A percentile compares a stretch with the other conserved stretches of the same genome.
These are phyloP conservation scores for Daphne laureola DNA, from an alignment of 441 rosid species.

Conservation along the genomic window DNA sequence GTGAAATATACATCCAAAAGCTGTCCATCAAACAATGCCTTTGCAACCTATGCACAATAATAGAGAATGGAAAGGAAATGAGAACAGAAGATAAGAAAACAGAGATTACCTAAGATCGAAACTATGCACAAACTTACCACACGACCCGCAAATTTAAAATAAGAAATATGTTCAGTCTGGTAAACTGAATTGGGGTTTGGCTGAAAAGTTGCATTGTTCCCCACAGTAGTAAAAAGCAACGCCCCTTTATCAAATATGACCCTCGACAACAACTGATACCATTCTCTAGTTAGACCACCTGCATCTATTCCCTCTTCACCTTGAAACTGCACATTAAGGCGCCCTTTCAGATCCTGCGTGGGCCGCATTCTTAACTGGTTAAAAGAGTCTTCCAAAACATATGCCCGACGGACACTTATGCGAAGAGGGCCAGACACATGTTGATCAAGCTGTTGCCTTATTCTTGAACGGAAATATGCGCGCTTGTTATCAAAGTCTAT, in stretches of 20 bases:
- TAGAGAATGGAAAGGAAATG: constrained; percentile 11
- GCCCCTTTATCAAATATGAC: constrained; percentile 97
- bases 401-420: constrained; percentile 84
- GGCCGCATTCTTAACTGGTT: constrained; percentile 97
- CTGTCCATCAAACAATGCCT: constrained; percentile 95
- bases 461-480: constrained; percentile 88
- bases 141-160: constrained; percentile 95
- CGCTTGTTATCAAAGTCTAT: constrained; percentile 98
- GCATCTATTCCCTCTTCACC: constrained; percentile 99
- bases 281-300: constrained; percentile 96
- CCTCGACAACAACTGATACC: constrained; percentile 97
- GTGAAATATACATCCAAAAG: constrained; percentile 99
- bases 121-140: constrained; percentile 49
- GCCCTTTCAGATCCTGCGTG: constrained; percentile 84
- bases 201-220: constrained; percentile 91
- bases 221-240: constrained; percentile 92
- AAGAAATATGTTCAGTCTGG: constrained; percentile 97
- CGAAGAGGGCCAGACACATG: constrained; percentile 87
- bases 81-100: neutral
- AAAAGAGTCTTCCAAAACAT: constrained; percentile 96
- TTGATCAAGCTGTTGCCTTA: constrained; percentile 87
- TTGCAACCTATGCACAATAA: constrained; percentile 64
- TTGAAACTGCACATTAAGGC: constrained; percentile 93
- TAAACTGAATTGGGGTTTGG: constrained; percentile 97
- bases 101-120: constrained; percentile 4